phyloP scores from a whole-genome alignment of 208 protist species.

The Leishmania guyanensis region DNA sequence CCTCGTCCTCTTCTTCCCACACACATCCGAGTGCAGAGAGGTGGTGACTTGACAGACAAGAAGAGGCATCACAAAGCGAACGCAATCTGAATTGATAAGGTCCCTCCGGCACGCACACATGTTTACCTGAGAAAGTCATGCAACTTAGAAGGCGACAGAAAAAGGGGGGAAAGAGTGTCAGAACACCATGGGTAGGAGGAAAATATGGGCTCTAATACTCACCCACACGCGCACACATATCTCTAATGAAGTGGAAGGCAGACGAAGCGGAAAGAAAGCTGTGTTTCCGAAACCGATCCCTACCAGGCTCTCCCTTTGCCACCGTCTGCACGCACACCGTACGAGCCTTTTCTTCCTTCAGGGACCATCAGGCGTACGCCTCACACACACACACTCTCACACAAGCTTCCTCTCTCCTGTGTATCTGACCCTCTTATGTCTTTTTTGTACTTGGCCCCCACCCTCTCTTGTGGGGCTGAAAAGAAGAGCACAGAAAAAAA shows the following conservation, averaged over 20 bases:
- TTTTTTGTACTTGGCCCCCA: not conserved
- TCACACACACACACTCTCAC: not conserved
- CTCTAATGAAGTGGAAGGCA: not conserved
- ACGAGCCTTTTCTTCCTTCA: not conserved
- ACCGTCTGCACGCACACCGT: not conserved
- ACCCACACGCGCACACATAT: not conserved
- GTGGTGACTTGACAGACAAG: no score
- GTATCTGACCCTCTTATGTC: not conserved
- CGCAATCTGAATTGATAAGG: no score
- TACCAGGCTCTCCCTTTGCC: not conserved
- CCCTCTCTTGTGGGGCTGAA: not conserved
- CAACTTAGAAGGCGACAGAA: not conserved
- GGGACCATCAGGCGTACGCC: not conserved
- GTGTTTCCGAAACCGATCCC: not conserved
- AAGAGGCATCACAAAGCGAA: no score
- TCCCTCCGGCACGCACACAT: not conserved
- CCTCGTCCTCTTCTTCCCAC: no score
- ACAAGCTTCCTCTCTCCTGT: not conserved
- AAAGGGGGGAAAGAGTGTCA: not conserved
- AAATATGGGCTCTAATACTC: not conserved
- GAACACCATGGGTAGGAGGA: not conserved
- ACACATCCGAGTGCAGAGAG: no score
- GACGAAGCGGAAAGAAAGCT: not conserved
- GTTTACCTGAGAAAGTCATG: not conserved
- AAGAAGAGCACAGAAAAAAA: not conserved